A percentile compares a stretch with the other conserved stretches of the same genome.
Conservation (phyloP, 75 land plant genomes). For the Isoetes taiwanensis region DNA sequence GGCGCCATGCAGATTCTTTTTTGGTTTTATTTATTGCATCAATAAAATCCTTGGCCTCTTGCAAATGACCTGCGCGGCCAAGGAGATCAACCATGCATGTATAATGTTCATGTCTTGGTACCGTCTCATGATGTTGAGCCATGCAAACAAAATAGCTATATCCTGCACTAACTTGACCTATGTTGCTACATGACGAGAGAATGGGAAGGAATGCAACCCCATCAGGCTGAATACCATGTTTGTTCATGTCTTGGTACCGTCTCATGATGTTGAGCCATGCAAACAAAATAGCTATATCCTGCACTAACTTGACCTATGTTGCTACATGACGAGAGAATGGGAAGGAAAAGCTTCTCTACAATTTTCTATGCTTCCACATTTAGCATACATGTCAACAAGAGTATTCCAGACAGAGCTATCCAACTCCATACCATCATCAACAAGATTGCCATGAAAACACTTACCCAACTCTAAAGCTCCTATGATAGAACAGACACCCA, state of each 20-base stretch:
- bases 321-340: neutral
- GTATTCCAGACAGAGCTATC: slow-evolving; percentile 10
- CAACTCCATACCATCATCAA: slow-evolving; percentile 9
- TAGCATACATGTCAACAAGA: slow-evolving; percentile 18
- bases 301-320: slow-evolving; percentile 14
- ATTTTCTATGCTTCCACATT: slow-evolving; percentile 20
- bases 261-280: slow-evolving; percentile 9
- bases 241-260: neutral
- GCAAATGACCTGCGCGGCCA: slow-evolving; percentile 15
- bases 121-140: neutral
- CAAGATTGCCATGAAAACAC: slow-evolving; percentile 9
- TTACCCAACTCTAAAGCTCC: slow-evolving; percentile 10
- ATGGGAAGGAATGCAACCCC: slow-evolving; percentile 13
- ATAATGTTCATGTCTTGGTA: slow-evolving; percentile 10
- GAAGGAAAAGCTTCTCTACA: slow-evolving; percentile 12
- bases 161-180: slow-evolving; percentile 13
- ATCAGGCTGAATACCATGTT: slow-evolving; percentile 11
- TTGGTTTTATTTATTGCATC: too few species aligned
- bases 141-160: neutral
- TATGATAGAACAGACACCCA: slow-evolving; percentile 14
- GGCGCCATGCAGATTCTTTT: too few species aligned
- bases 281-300: slow-evolving; percentile 11
- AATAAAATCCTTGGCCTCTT: slow-evolving; percentile 15
- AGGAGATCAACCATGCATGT: slow-evolving; percentile 17
- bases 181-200: slow-evolving; percentile 20